phyloP scores from a whole-genome alignment of 768 basidiomycete genomes.

The Phylloporus scabripes region DNA sequence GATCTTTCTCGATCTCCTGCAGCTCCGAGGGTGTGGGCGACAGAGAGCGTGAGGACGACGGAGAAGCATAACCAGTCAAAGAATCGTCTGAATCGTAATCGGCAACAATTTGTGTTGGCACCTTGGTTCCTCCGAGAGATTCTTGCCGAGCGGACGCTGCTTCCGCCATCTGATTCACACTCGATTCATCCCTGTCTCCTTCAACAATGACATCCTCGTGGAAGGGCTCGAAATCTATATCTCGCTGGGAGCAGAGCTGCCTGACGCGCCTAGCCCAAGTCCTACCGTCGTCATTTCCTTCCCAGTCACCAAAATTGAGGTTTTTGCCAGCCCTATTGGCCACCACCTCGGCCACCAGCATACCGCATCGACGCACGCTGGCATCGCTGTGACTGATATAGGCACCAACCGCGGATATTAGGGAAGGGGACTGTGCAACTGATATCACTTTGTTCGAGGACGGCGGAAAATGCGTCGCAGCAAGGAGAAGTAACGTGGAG shows the following conservation, averaged over 20 bases:
- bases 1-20: slow-evolving; percentile 80
- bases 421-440: slow-evolving; percentile 49
- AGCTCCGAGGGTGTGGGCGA: slow-evolving; percentile 82
- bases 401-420: slow-evolving; percentile 62
- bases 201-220: slow-evolving; percentile 9
- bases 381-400: slow-evolving; percentile 79
- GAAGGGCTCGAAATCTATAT: slow-evolving; percentile 42
- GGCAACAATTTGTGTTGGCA: slow-evolving; percentile 12
- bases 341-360: slow-evolving; percentile 84
- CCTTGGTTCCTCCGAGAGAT: not conserved
- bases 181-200: slow-evolving; percentile 5
- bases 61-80: slow-evolving; percentile 68
- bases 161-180: slow-evolving; percentile 15
- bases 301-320: slow-evolving; percentile 81
- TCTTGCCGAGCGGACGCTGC: slow-evolving; percentile 1
- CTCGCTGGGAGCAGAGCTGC: slow-evolving; percentile 42
- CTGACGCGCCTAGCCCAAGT: slow-evolving; percentile 62
- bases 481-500: slow-evolving; percentile 64
- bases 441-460: slow-evolving; percentile 41
- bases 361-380: slow-evolving; percentile 79
- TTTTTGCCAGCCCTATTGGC: slow-evolving; percentile 58
- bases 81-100: slow-evolving; percentile 81
- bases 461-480: slow-evolving; percentile 54
- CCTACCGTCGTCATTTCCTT: slow-evolving; percentile 62
- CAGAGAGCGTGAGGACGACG: slow-evolving; percentile 58